Evolutionary conservation across 164 flowering plant genomes (phyloP), one percentile per base, ranked within the genome.

Genomic region (Litsea cubeba): DNA sequence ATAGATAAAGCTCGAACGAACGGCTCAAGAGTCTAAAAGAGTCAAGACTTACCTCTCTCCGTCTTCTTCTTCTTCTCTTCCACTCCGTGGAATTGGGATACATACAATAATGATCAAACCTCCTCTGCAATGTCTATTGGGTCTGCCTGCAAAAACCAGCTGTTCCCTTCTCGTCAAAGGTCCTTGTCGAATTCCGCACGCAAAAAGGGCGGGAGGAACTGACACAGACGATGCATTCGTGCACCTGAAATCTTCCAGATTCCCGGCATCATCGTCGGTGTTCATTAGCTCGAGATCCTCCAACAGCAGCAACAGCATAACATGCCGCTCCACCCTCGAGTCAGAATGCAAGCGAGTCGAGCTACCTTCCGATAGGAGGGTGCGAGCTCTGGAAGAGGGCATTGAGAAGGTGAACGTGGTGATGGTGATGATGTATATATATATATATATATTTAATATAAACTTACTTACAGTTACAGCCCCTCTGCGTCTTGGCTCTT

Each of bases 351-450:
- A 28, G 23, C n/a, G 40, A 14, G 22, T 20, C 49, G 32, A 66
- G 18, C 14, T 5, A 28, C 28, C 69, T 66, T 71, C 65, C 1
- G 18, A n/a, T 15, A 46, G 62, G 7, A 65, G 57, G 30, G 51
- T 60, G 68, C 35, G 25, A 15, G 68, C 54, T 57, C 70, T 50
- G 70, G 81, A 79, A 73, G 79, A 64, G 57, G 2, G 11, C 12
- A 30, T 79, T 7, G 81, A 79, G 64, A 73, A 76, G 81, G 81
- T 30, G 35, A 30, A 30, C 0, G 35, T 30, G 35, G 35, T 30
- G 35, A 30, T 30, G 35, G 35, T 79, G 25, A 71, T 12, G 5
- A 24, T 11, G 23, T 28, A 2, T n/a, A 15, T 26, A 18, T 35
- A 2, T 40, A 12, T 32, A 30, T 5, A 30, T 30, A 3, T 30